Evolutionary conservation across 164 flowering plant species (phyloP).

Genomic region (Liriodendron chinense): DNA sequence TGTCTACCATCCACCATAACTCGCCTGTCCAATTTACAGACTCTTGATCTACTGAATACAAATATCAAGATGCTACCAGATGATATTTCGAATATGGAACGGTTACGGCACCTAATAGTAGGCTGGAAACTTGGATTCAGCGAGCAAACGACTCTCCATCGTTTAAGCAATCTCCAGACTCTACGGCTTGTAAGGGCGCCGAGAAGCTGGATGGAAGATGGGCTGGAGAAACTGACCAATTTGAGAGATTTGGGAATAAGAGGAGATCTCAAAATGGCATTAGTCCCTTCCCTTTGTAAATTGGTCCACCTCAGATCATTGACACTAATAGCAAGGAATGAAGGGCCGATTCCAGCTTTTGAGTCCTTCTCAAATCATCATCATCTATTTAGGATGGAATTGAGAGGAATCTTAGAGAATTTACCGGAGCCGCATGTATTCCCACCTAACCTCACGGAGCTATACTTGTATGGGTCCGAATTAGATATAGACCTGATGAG

Average conservation of each 20-base stretch:
- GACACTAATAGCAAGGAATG: no score
- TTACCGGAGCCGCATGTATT: background rate
- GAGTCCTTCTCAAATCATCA: background rate
- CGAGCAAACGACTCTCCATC: background rate
- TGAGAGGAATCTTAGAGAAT: background rate
- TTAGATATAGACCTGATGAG: background rate
- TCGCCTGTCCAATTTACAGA: no score
- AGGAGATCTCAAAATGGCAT: background rate
- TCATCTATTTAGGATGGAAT: background rate
- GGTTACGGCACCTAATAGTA: no score
- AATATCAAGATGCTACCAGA: no score
- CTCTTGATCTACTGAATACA: no score
- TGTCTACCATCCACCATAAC: no score
- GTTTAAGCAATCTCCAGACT: constrained; percentile 3
- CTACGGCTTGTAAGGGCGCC: background rate
- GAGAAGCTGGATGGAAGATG: background rate
- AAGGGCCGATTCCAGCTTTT: background rate
- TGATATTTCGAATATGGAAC: no score
- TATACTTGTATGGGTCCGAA: background rate
- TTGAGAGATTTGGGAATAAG: background rate
- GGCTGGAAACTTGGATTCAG: background rate
- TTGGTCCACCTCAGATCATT: background rate
- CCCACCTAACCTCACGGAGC: background rate
- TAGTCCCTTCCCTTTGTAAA: background rate
- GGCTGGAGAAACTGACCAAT: background rate